phyloP scores from a whole-genome alignment of 345 rosid genomes.

The Jatropha curcas region DNA sequence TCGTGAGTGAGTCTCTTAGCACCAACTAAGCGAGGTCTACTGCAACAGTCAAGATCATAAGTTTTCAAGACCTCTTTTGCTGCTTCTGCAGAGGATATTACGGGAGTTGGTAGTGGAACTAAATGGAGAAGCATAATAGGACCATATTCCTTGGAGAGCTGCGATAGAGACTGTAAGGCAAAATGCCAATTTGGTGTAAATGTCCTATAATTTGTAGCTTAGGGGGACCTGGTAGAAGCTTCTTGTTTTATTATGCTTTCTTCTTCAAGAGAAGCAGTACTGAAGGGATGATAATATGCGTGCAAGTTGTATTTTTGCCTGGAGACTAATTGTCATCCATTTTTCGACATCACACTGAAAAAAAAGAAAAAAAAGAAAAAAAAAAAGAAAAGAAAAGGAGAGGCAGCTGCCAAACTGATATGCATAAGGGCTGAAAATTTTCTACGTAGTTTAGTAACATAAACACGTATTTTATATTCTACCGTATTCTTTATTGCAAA shows the following conservation, averaged over 20 bases:
- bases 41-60: slow-evolving; percentile 20
- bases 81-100: slow-evolving; percentile 28
- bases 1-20: neutral
- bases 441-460: too few species aligned
- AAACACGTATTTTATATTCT: too few species aligned
- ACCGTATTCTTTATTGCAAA: neutral
- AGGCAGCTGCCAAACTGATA: too few species aligned
- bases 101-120: slow-evolving; percentile 7
- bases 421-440: too few species aligned
- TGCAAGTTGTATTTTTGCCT: too few species aligned
- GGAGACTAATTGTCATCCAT: too few species aligned
- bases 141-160: slow-evolving; percentile 22
- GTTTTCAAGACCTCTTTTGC: slow-evolving; percentile 24
- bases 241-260: neutral
- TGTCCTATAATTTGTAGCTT: slow-evolving; percentile 19
- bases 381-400: too few species aligned
- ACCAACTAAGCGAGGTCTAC: slow-evolving; percentile 6
- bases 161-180: neutral
- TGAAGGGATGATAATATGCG: neutral
- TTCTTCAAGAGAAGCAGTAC: neutral
- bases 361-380: too few species aligned
- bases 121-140: slow-evolving; percentile 21
- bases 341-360: too few species aligned
- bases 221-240: slow-evolving; percentile 16
- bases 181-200: slow-evolving; percentile 14